Conservation (phyloP, 2,329 filamentous ascomycete species). For the Thelonectria olida region DNA sequence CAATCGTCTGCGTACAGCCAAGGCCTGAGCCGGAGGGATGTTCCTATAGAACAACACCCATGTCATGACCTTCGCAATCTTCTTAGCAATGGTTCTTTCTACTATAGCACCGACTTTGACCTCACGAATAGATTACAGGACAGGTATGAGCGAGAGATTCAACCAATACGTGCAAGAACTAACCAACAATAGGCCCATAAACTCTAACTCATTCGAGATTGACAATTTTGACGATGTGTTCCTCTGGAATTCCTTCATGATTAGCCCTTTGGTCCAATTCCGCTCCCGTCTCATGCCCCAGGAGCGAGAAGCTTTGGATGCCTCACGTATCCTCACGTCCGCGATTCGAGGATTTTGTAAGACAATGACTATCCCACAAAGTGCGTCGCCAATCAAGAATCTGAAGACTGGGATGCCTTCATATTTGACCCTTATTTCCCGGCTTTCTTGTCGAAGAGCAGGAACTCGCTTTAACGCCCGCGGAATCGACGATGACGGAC, state of each 20-base stretch:
- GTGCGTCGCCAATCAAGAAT: conserved; percentile 74
- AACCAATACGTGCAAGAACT: conserved; percentile 7
- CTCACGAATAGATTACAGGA: conserved; percentile 93
- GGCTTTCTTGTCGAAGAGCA: conserved; percentile 88
- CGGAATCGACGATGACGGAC: conserved; percentile 96
- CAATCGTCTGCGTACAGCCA: conserved; percentile 51
- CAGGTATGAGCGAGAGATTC: conserved; percentile 59
- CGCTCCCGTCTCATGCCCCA: conserved; percentile 79
- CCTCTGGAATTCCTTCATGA: conserved; percentile 99
- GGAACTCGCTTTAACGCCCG: conserved; percentile 97
- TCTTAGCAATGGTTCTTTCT: conserved; percentile 92
- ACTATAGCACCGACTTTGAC: conserved; percentile 98
- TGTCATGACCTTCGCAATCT: conserved; percentile 92
- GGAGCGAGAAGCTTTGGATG: conserved; percentile 83
- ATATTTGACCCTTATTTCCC: conserved; percentile 87
- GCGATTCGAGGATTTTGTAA: conserved; percentile 93
- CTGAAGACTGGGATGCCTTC: conserved; percentile 78
- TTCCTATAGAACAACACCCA: conserved; percentile 82
- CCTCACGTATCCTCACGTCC: conserved; percentile 87
- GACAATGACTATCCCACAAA: conserved; percentile 85
- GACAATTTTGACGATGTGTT: conserved; percentile 93
- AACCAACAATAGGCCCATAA: conserved; percentile 66
- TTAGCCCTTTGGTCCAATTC: conserved; percentile 89
- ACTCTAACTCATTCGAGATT: conserved; percentile 83
- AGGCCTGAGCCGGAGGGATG: conserved; percentile 71